Base-by-base conservation (phyloP, 139 green algal species). In the Volvox africanus region DNA sequence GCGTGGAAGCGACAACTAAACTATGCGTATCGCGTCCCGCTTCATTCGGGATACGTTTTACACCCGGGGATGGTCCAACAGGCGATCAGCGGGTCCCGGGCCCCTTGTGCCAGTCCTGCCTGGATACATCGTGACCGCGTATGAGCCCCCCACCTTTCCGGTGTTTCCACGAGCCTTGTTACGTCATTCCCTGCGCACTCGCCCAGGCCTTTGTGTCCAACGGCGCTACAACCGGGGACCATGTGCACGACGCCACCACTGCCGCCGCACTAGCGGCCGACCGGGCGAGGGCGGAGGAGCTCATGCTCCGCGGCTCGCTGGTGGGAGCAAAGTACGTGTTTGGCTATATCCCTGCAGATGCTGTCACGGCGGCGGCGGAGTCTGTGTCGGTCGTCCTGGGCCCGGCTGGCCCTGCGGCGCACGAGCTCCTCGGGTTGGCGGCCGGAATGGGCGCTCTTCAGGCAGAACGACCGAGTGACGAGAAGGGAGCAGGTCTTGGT, bases 281-380 rank as follows among this genome's bases (percentile, higher is more conserved):
- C 69, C 44, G 69, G 26, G 69, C 69, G 44, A n/a, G 44, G 16
- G 85, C 85, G 69, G 85, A 89, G 69, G 37, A 82, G 24, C 85
- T 89, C 28, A 62, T 89, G 83, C 83, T 89, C 35, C 83, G 67
- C 36, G 83, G 83, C 67, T 73, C 67, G 1, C 35, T 89, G 67
- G 83, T 65, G 36, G 83, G 65, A 5, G 67, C 83, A 0, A 37
- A 37, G 67, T 80, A 80, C 83, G 36, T 67, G 20, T 89, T 89
- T 35, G 68, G 35, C 35, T 30, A 61, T 36, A 1, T 89, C 26
- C 28, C 67, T 28, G 24, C 83, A 0, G 83, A 36, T 13, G 83
- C 83, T 0, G 36, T 78, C 32, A 61, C 32, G 65, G 82, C 67
- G 20, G 65, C 82, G 36, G 67, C 36, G 67, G 26, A 21, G 62